Base-by-base conservation (phyloP, 441 rosid species). In the Arabidopsis lyrata region DNA sequence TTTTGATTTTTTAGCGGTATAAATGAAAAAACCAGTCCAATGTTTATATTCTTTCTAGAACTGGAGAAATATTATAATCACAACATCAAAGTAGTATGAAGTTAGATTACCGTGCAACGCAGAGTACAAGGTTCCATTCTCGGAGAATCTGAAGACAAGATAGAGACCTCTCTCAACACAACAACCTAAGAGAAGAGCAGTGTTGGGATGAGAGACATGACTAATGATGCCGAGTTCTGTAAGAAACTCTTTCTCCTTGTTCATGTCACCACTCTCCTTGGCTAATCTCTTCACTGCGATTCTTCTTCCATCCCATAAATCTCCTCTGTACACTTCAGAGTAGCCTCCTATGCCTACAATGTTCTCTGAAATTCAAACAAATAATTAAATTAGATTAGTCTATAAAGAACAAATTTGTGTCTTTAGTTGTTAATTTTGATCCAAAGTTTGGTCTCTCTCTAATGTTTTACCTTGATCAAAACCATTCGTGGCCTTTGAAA, bases 321-420 rank as follows among this genome's bases (percentile, higher is more conserved):
- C 89, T 29, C 99, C 99, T 83, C 87, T 86, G 70, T 92, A 94
- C 39, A 94, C 99, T 72, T 94, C 97, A 9, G 99, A 89, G 81
- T 86, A 90, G 14, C 97, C 99, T 12, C 99, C 97, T 81, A 83
- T 69, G 6, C 97, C 97, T 38, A 88, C 91, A 75, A 90, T 70
- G 41, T 86, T 86, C 52, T 86, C 99, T 94, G 75, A 53, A 41
- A 71, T 24, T 70, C 74, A 68, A 63, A 52, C 38, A 35, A 15
- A 63, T 20, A n/a, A 35, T 39, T 70, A 14, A 6, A 24, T 54
- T 16, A 32, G 13, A 12, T 32, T 10, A 20, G 20, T 29, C 22
- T 24, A 32, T 1, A 45, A 15, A 10, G 35, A 11, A 42, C 66
- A 38, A 45, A 50, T 32, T 61, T 35, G 29, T 61, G n/a, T 35